Evolutionary conservation across 2,329 filamentous ascomycete genomes (phyloP).

Genomic region (Paecilomyces sp.): DNA sequence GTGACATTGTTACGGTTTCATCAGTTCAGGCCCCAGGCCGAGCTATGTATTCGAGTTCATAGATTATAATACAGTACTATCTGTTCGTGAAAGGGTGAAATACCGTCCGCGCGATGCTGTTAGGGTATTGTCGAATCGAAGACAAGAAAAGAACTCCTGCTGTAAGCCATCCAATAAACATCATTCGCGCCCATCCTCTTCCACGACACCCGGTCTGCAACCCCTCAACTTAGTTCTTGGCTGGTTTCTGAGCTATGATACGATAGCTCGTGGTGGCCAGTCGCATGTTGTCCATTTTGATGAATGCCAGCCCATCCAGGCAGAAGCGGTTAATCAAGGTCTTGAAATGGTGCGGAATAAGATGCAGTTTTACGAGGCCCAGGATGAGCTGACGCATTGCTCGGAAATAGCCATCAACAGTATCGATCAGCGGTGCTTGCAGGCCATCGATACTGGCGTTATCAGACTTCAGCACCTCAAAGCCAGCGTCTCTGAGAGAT

Average conservation of each 20-base stretch:
- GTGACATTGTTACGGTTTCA: neutral
- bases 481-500: conserved; percentile 42
- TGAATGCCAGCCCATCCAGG: conserved; percentile 48
- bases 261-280: conserved; percentile 48
- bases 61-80: neutral
- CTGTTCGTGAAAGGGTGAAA: neutral
- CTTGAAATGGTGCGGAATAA: conserved; percentile 47
- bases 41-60: neutral
- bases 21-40: neutral
- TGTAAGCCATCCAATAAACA: neutral
- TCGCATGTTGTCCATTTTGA: conserved; percentile 50
- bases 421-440: conserved; percentile 48
- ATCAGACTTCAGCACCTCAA: conserved; percentile 41
- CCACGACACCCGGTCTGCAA: neutral
- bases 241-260: conserved; percentile 44
- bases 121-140: neutral
- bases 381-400: conserved; percentile 44
- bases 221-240: neutral
- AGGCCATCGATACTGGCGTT: conserved; percentile 47
- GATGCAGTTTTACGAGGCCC: conserved; percentile 40
- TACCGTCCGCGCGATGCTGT: neutral
- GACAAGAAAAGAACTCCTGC: neutral
- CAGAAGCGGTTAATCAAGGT: conserved; percentile 48
- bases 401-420: conserved; percentile 49
- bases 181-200: neutral